Evolutionary conservation across 192 early-diverging fungal species (phyloP), one percentile per base, ranked within the genome.

Genomic region (Coemansia sp.): DNA sequence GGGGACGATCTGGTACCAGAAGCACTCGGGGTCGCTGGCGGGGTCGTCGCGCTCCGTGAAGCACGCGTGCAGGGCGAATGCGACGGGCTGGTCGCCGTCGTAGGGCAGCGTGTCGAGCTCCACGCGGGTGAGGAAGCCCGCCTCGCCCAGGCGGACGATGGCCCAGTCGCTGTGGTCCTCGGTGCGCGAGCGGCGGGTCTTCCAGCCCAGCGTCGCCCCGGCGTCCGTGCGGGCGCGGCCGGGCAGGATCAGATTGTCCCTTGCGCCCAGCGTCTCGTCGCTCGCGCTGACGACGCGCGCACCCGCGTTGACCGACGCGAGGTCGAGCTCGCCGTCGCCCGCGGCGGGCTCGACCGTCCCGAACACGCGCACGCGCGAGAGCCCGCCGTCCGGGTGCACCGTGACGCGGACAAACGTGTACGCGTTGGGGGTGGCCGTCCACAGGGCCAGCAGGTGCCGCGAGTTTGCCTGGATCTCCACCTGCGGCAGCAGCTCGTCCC

Each of bases 51-150:
- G 30, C 50, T 81, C 54, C 21, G 71, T 64, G 64, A 75, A 75
- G 65, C 83, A 86, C 25, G 86, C 92, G 51, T 92, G 88, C 30
- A 94, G 67, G 5, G 83, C 71, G 35, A 16, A 38, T 27, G 87
- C 84, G 49, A 90, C 86, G 25, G 95, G 94, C 68, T 82, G 90
- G 71, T 95, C 94, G 45, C 95, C 94, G 59, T 90, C 88, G 64
- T 89, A 95, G 32, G 87, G 82, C 31, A 84, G 82, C 6, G 94
- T 97, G 67, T 95, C 94, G 18, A 95, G 67, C 54, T 90, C 89
- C 27, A 89, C 82, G 54, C 85, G 71, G 18, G 86, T 71, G n/a
- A 95, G 73, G 58, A 87, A 87, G 5, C 91, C 91, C 10, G 84
- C 78, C 62, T 78, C 77, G 31, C 89, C 92, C 32, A 95, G 83